Percentiles rank a stretch among this genome's conserved stretches.
These are phyloP conservation scores for Nigrograna mackinnonii DNA, from an alignment of 2,329 filamentous ascomycete species.

Conservation along the genomic window DNA sequence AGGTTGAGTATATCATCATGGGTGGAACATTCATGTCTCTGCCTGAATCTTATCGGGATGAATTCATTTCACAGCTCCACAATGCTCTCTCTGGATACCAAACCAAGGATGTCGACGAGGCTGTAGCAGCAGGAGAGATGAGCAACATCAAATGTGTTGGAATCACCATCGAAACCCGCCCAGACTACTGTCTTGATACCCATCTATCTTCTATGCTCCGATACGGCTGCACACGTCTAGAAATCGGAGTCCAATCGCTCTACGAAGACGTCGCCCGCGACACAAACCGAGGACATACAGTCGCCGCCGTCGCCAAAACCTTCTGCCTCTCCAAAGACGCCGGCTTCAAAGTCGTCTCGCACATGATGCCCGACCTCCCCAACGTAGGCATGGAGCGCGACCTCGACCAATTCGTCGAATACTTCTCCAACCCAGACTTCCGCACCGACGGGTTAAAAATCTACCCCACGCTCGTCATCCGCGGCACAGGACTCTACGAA, in stretches of 20 bases:
- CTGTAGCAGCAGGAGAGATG: constrained; percentile 92
- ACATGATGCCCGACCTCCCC: constrained; percentile 99
- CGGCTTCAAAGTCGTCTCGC: constrained; percentile 97
- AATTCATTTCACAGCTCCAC: constrained; percentile 94
- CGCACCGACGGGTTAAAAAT: constrained; percentile 97
- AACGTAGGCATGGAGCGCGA: constrained; percentile 99
- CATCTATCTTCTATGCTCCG: constrained; percentile 94
- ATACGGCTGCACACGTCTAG: constrained; percentile 94
- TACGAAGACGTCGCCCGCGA: constrained; percentile 99
- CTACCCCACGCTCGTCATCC: constrained; percentile 95
- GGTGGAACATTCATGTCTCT: constrained; percentile 99
- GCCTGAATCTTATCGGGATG: constrained; percentile 83
- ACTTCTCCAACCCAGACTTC: constrained; percentile 96
- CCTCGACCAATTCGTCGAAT: constrained; percentile 94
- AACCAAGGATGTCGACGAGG: constrained; percentile 91
- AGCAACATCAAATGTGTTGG: constrained; percentile 97
- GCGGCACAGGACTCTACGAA: constrained; percentile 94
- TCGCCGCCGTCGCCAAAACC: constrained; percentile 92
- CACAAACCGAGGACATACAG: constrained; percentile 95
- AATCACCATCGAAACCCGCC: constrained; percentile 96
- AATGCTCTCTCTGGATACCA: constrained; percentile 97
- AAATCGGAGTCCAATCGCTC: constrained; percentile 93
- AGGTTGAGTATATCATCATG: constrained; percentile 99
- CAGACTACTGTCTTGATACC: constrained; percentile 95
- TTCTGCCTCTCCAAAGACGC: constrained; percentile 98